Evolutionary conservation across 2,329 filamentous ascomycete species (phyloP).

Genomic region (Tolypocladium sp.): DNA sequence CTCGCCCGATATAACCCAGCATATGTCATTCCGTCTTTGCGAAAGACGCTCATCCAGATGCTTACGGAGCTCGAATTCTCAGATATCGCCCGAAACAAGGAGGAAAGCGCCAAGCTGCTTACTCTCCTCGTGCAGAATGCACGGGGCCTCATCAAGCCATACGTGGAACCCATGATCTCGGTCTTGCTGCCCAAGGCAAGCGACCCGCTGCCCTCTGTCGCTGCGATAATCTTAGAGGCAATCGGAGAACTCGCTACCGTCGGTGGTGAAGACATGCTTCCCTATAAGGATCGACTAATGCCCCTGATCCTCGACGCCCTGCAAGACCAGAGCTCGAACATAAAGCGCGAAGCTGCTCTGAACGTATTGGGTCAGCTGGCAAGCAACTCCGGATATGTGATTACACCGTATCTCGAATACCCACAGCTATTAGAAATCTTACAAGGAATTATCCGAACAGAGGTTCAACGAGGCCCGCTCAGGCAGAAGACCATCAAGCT

Average conservation of each 20-base stretch:
- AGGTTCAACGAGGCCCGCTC: conserved; percentile 71
- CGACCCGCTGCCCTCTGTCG: conserved; percentile 77
- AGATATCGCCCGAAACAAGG: conserved; percentile 86
- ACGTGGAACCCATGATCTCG: conserved; percentile 91
- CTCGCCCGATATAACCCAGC: conserved; percentile 87
- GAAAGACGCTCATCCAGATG: conserved; percentile 92
- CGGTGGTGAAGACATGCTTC: conserved; percentile 86
- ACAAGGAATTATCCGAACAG: conserved; percentile 88
- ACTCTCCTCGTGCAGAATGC: conserved; percentile 90
- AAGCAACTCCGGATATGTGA: conserved; percentile 95
- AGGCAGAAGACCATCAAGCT: conserved; percentile 93
- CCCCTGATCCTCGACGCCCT: conserved; percentile 87
- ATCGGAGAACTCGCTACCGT: conserved; percentile 92
- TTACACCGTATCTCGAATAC: conserved; percentile 90
- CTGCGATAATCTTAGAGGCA: conserved; percentile 85
- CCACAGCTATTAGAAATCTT: conserved; percentile 87
- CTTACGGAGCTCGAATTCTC: conserved; percentile 95
- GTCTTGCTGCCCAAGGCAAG: conserved; percentile 88
- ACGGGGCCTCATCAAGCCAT: conserved; percentile 86
- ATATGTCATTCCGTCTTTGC: conserved; percentile 90
- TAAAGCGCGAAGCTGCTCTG: conserved; percentile 84
- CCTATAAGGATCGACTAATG: conserved; percentile 88
- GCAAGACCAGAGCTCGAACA: conserved; percentile 84
- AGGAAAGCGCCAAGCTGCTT: conserved; percentile 88
- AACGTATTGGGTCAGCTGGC: conserved; percentile 86